phyloP scores from a whole-genome alignment of 805 yeast species.

The Teunomyces funiuensis region DNA sequence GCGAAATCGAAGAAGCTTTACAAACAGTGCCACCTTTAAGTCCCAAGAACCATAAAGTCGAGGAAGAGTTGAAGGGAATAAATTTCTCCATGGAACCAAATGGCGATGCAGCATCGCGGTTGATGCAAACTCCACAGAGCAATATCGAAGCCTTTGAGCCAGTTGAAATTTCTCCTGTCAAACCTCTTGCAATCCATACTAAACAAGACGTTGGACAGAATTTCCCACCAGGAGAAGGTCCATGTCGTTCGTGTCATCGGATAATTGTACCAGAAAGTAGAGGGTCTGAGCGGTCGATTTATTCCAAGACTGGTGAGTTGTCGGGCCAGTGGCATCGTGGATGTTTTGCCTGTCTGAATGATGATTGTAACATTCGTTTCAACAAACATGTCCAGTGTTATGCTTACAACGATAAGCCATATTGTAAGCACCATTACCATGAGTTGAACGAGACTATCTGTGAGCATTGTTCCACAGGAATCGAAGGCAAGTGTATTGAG shows the following conservation, averaged over 20 bases:
- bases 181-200: neutral
- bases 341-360: conserved; percentile 71
- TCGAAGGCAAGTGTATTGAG: conserved; percentile 90
- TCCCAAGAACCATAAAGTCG: conserved; percentile 33
- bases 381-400: conserved; percentile 66
- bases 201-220: neutral
- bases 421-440: conserved; percentile 80
- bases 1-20: neutral
- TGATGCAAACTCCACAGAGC: conserved; percentile 3
- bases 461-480: conserved; percentile 65
- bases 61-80: conserved; percentile 31
- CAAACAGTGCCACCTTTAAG: conserved; percentile 24
- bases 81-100: conserved; percentile 19
- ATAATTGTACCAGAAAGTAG: conserved; percentile 44
- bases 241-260: conserved; percentile 71
- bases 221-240: conserved; percentile 68
- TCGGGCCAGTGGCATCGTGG: conserved; percentile 93
- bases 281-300: conserved; percentile 58
- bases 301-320: conserved; percentile 80
- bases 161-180: conserved; percentile 8
- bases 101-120: neutral
- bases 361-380: conserved; percentile 56
- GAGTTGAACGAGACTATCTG: conserved; percentile 74
- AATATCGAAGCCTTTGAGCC: neutral
- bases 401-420: conserved; percentile 76